Percentiles rank a stretch among this genome's conserved stretches.
Conservation (phyloP, 768 basidiomycete genomes). For the Tulasnella sp. region DNA sequence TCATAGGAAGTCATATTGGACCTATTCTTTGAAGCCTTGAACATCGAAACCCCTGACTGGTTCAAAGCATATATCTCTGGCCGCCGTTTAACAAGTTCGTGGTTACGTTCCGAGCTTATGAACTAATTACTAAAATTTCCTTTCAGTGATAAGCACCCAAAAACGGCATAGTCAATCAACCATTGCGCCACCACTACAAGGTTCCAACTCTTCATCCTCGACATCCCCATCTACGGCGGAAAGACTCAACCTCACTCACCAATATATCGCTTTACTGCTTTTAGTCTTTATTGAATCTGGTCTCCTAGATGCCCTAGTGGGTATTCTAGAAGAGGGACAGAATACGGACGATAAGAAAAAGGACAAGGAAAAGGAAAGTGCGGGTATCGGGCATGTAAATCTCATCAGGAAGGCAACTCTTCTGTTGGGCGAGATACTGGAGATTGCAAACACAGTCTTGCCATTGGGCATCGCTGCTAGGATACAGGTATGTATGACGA, state of each 20-base stretch:
- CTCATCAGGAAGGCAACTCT: slow-evolving; percentile 83
- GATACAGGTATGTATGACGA: slow-evolving; percentile 48
- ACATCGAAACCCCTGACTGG: slow-evolving; percentile 88
- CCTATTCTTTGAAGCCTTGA: slow-evolving; percentile 85
- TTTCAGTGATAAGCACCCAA: no score
- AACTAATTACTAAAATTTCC: neutral
- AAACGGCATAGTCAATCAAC: no score
- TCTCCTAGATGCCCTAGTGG: slow-evolving; percentile 71
- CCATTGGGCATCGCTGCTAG: slow-evolving; percentile 70
- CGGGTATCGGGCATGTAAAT: no score
- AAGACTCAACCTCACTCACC: slow-evolving; percentile 74
- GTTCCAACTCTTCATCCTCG: no score
- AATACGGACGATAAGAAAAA: no score
- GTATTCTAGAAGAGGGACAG: slow-evolving; percentile 71
- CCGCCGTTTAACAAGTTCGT: slow-evolving; percentile 69
- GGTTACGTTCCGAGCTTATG: neutral
- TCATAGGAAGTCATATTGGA: slow-evolving; percentile 80
- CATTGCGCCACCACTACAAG: no score
- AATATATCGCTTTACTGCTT: slow-evolving; percentile 78
- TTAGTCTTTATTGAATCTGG: slow-evolving; percentile 79
- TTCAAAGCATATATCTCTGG: slow-evolving; percentile 86
- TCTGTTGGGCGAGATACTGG: slow-evolving; percentile 81
- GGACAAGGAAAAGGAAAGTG: no score
- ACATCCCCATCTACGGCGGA: slow-evolving; percentile 26
- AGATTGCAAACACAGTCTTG: slow-evolving; percentile 74